Base-by-base conservation (phyloP, 345 rosid genomes). In the Arabidopsis suecica region DNA sequence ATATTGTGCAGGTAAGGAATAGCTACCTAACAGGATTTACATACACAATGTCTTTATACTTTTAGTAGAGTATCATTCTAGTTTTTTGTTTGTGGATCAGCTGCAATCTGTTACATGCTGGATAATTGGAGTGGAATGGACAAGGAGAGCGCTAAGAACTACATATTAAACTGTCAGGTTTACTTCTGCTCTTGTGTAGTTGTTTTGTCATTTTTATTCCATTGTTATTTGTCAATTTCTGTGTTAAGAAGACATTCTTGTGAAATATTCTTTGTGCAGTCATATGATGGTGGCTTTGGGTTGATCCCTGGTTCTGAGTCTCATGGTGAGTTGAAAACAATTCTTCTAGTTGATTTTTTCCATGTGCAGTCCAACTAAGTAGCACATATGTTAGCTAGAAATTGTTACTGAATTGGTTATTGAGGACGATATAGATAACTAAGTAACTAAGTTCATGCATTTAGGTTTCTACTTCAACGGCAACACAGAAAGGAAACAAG, bases 201-300 rank as follows among this genome's bases (percentile, higher is more conserved):
- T 62, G 62, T 55, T 79, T 34, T 71, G 44, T 45, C 20, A 23
- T 74, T 36, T 47, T 13, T 74, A 47, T 42, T n/a, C 30, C 9
- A 28, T 51, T 10, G 14, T 22, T 49, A 9, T 36, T 9, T 3
- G 63, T 42, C 32, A 13, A 51, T 49, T 28, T 23, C 16, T 85
- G 88, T 87, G 47, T 72, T 23, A 33, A 48, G 42, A 30, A 23
- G 49, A 10, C 63, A 38, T 81, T 30, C 34, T 81, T 41, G 30
- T 73, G 37, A 25, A 37, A 77, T 48, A 34, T 60, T 61, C 45
- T 66, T 54, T 65, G 41, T 83, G 57, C 89, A 95, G 99, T 89
- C 97, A 63, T 95, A 90, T 83, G 97, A 92, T 74, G 99, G 99
- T 62, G 99, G 99, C 80, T 95, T 95, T 80, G 97, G 99, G 55